Conservation (phyloP, 108 stramenopile species). For the Epithemia pelagica region DNA sequence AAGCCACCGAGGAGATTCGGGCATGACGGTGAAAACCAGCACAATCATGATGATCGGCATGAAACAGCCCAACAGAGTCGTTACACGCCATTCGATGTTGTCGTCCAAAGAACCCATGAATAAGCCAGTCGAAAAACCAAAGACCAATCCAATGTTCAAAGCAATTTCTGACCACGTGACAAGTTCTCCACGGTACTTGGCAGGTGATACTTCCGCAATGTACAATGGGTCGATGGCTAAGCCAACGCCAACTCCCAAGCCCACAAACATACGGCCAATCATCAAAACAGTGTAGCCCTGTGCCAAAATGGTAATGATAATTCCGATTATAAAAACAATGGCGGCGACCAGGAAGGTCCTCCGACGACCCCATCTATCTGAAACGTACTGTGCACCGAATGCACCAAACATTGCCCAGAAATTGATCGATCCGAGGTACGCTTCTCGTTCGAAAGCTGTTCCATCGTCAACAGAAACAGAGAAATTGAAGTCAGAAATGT, state of each 20-base stretch:
- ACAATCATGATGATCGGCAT: constrained; percentile 62
- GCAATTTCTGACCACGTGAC: constrained; percentile 83
- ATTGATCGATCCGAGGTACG: constrained; percentile 62
- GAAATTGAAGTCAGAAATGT: too few relatives aligned
- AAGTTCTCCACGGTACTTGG: constrained; percentile 65
- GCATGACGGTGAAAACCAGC: constrained; percentile 60
- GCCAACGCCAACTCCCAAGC: constrained; percentile 80
- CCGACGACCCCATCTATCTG: constrained; percentile 59
- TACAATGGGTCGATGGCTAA: constrained; percentile 82
- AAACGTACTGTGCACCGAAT: constrained; percentile 42
- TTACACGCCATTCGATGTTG: constrained; percentile 59
- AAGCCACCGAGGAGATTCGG: constrained; percentile 90
- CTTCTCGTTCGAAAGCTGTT: constrained; percentile 53
- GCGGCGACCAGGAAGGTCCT: constrained; percentile 61
- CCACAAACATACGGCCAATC: constrained; percentile 74
- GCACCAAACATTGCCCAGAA: constrained; percentile 63
- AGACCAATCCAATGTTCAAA: constrained; percentile 64
- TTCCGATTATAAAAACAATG: constrained; percentile 64
- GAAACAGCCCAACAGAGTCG: constrained; percentile 60
- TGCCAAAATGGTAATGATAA: constrained; percentile 37
- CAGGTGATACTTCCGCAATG: constrained; percentile 74
- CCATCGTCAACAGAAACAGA: too few relatives aligned
- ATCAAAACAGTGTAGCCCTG: constrained; percentile 45
- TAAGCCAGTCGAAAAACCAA: constrained; percentile 68
- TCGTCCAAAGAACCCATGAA: constrained; percentile 35